Evolutionary conservation across 179 eudicot species (phyloP).

Genomic region (Corrigiola litoralis): DNA sequence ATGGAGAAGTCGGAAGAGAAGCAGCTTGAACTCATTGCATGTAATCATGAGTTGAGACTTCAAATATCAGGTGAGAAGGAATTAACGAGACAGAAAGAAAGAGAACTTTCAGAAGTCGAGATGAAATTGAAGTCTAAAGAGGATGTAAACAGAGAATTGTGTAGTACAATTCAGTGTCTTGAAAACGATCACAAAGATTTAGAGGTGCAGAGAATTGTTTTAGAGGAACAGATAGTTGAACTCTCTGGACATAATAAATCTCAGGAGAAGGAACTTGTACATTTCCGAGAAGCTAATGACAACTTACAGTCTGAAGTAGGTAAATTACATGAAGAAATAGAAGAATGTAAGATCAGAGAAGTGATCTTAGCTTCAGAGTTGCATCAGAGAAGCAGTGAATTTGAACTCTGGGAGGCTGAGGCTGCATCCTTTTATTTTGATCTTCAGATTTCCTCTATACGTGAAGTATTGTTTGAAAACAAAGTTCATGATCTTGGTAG

Average conservation of each 20-base stretch:
- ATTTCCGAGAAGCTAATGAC: conserved; percentile 48
- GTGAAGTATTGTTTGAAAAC: conserved; percentile 61
- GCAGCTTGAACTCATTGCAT: conserved; percentile 42
- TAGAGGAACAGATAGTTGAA: conserved; percentile 38
- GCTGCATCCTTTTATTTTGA: conserved; percentile 85
- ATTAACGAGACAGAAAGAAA: conserved; percentile 35
- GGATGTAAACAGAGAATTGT: conserved; percentile 39
- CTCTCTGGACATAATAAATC: conserved; percentile 33
- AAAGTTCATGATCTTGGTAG: conserved; percentile 72
- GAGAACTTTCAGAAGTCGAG: conserved; percentile 39
- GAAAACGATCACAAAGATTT: conserved; percentile 40
- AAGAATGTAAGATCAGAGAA: conserved; percentile 57
- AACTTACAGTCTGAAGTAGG: conserved; percentile 52
- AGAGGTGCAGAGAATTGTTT: conserved; percentile 29
- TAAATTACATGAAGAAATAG: conserved; percentile 52
- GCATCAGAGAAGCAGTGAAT: conserved; percentile 64
- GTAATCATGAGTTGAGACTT: conserved; percentile 35
- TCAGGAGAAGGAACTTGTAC: conserved; percentile 50
- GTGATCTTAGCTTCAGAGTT: conserved; percentile 66
- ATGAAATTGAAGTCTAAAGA: conserved; percentile 39
- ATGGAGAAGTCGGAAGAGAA: conserved; percentile 40
- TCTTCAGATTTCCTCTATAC: conserved; percentile 76
- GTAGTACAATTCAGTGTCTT: conserved; percentile 41
- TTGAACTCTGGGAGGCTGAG: conserved; percentile 89
- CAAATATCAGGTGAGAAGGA: conserved; percentile 36